Conservation (phyloP, 2,329 filamentous ascomycete species). For the Fusarium clavum region DNA sequence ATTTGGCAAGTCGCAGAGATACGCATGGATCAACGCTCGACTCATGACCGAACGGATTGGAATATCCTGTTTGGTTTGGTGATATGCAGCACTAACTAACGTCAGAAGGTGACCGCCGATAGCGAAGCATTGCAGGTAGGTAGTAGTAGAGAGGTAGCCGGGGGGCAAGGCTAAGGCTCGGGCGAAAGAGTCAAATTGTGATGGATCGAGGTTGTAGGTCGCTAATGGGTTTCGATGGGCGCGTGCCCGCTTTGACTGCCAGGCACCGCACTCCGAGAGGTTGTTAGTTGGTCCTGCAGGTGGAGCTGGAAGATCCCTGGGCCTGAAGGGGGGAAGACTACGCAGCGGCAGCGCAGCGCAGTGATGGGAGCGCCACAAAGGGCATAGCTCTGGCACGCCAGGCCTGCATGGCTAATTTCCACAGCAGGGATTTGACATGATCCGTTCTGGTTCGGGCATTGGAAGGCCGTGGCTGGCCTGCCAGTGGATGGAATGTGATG, state of each 20-base stretch:
- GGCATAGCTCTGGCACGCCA: constrained; percentile 35
- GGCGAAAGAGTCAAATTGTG: constrained; percentile 28
- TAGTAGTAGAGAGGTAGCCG: background rate
- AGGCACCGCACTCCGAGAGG: constrained; percentile 38
- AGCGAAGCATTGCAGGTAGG: background rate
- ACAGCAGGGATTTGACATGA: constrained; percentile 29
- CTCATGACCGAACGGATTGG: constrained; percentile 1
- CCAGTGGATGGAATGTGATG: constrained; percentile 41
- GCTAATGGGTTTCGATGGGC: constrained; percentile 24
- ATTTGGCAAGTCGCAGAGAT: constrained; percentile 3
- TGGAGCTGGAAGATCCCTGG: constrained; percentile 16
- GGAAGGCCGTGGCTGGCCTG: constrained; percentile 30
- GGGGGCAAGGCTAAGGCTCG: constrained; percentile 3
- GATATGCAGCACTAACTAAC: background rate
- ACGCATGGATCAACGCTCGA: constrained; percentile 14
- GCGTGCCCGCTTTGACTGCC: constrained; percentile 39
- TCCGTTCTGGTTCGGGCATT: constrained; percentile 36
- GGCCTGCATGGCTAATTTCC: constrained; percentile 34
- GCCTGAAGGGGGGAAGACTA: constrained; percentile 4
- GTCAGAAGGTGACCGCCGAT: constrained; percentile 4
- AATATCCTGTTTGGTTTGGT: background rate
- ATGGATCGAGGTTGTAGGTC: constrained; percentile 36
- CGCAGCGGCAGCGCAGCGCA: background rate
- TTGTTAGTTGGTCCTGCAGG: constrained; percentile 24
- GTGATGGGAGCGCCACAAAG: constrained; percentile 4